A percentile compares a stretch with the other conserved stretches of the same genome.
Conservation (phyloP, 2,329 filamentous ascomycete genomes). For the Drechmeria coniospora region DNA sequence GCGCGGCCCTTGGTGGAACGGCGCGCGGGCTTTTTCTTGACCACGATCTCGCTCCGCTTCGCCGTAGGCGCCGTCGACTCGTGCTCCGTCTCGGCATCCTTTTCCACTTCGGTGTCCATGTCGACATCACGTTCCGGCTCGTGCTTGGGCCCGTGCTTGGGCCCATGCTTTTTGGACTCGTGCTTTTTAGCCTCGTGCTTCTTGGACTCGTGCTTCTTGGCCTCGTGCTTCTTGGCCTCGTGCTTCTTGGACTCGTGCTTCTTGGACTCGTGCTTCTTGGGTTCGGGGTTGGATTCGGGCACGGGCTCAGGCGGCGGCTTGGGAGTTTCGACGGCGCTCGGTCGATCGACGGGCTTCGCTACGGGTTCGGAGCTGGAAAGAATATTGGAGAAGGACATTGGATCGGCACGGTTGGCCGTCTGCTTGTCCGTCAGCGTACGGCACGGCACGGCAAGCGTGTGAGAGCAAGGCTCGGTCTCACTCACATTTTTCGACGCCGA, state of each 20-base stretch:
- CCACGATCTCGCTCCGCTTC: conserved; percentile 11
- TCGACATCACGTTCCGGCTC: conserved; percentile 9
- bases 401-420: conserved; percentile 62
- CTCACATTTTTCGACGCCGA: too few species aligned
- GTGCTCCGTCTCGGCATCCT: conserved; percentile 19
- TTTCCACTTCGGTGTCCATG: conserved; percentile 18
- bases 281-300: conserved; percentile 7
- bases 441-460: neutral
- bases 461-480: neutral
- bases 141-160: conserved; percentile 8
- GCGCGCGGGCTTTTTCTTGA: conserved; percentile 16
- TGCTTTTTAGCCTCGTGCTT: too few species aligned
- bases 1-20: conserved; percentile 33
- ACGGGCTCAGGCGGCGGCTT: conserved; percentile 5
- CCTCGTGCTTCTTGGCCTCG: too few species aligned
- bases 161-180: conserved; percentile 3
- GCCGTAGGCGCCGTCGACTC: conserved; percentile 9
- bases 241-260: too few species aligned
- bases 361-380: conserved; percentile 64
- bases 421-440: conserved; percentile 17
- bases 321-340: conserved; percentile 20
- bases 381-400: conserved; percentile 94
- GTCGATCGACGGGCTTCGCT: conserved; percentile 33
- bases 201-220: too few species aligned
- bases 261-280: too few species aligned